A percentile compares a stretch with the other conserved stretches of the same genome.
phyloP scores from a whole-genome alignment of 1,284 basidiomycete genomes.

The Laetiporus sulphureus region DNA sequence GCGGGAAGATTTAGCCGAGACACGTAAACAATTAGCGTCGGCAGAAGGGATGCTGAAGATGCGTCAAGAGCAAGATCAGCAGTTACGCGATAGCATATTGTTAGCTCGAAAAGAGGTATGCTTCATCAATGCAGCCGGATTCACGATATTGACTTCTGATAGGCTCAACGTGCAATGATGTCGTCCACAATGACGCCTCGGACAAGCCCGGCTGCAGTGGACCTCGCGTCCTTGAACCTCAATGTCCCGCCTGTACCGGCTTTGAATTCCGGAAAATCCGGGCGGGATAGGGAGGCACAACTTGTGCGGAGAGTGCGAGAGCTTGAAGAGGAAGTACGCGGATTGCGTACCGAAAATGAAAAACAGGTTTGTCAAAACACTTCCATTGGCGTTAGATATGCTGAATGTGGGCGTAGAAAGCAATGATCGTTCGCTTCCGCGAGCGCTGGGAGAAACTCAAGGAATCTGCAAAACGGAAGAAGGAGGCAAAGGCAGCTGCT shows the following conservation, averaged over 20 bases:
- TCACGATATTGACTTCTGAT: conserved; percentile 4
- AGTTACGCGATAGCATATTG: conserved; percentile 72
- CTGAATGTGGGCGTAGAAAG: conserved; percentile 46
- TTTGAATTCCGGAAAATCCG: conserved; percentile 36
- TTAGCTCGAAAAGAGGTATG: conserved; percentile 70
- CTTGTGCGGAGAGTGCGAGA: conserved; percentile 63
- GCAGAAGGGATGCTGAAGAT: conserved; percentile 56
- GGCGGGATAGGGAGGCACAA: conserved; percentile 58
- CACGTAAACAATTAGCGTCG: conserved; percentile 49
- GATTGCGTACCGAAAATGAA: conserved; percentile 66
- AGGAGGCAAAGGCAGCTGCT: conserved; percentile 69
- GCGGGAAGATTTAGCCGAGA: conserved; percentile 48
- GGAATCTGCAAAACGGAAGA: conserved; percentile 78
- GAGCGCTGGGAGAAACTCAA: conserved; percentile 88
- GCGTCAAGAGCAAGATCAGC: conserved; percentile 69
- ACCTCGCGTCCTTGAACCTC: conserved; percentile 48
- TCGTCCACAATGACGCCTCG: conserved; percentile 48
- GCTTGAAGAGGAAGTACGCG: conserved; percentile 72
- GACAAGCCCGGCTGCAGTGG: conserved; percentile 35
- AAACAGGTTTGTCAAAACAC: conserved; percentile 51
- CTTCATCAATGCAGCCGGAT: conserved; percentile 1
- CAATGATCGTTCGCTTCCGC: conserved; percentile 77
- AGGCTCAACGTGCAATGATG: conserved; percentile 75
- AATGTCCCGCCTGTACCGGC: conserved; percentile 43
- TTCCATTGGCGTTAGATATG: background rate